These are phyloP conservation scores for Hymenoscyphus fraxineus DNA, from an alignment of 2,329 filamentous ascomycete species.

Conservation along the genomic window DNA sequence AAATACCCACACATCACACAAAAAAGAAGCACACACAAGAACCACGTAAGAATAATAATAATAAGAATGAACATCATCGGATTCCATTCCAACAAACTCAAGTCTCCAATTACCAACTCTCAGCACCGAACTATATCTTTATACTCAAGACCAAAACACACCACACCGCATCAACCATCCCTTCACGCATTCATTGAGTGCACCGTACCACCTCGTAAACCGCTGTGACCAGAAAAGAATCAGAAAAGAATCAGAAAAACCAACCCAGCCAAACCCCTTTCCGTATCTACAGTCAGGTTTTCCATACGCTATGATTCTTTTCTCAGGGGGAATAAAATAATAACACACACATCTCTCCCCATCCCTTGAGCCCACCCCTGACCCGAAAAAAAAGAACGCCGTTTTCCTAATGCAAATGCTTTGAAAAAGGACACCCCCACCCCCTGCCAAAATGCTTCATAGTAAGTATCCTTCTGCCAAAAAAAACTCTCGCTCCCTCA, in stretches of 20 bases:
- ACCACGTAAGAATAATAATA: no score
- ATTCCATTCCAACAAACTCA: neutral
- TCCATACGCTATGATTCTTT: constrained; percentile 1
- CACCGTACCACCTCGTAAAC: neutral
- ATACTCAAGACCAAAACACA: neutral
- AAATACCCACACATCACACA: neutral
- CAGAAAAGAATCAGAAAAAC: neutral
- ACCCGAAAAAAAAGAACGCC: constrained; percentile 2
- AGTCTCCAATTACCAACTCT: neutral
- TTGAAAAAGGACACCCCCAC: neutral
- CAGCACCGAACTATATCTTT: neutral
- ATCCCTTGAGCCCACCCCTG: neutral
- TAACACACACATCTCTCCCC: neutral
- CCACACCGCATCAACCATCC: neutral
- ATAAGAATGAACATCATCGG: neutral
- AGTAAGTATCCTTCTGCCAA: neutral
- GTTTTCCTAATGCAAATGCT: constrained; percentile 13
- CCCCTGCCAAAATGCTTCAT: neutral
- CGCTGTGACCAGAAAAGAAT: neutral
- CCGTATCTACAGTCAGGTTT: constrained; percentile 1
- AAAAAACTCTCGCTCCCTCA: neutral
- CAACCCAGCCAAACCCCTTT: neutral
- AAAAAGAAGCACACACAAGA: neutral
- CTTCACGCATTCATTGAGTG: neutral
- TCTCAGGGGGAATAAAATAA: neutral